Conservation (phyloP, 768 basidiomycete genomes). For the Mycena kentingensis region DNA sequence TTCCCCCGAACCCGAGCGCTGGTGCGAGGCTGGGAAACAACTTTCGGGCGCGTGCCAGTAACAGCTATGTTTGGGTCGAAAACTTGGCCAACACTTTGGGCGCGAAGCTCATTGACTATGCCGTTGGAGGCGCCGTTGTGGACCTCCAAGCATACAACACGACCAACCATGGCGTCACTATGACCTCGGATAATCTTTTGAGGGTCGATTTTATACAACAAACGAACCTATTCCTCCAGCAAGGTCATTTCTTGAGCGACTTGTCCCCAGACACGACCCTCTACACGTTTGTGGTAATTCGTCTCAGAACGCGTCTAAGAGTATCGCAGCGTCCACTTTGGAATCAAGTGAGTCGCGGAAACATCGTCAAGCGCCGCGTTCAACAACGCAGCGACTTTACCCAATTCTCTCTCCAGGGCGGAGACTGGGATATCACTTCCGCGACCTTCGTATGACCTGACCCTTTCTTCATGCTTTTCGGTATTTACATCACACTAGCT, state of each 20-base stretch:
- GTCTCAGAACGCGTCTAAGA: neutral
- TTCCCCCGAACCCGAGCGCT: conserved; percentile 22
- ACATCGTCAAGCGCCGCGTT: neutral
- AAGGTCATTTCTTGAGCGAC: conserved; percentile 22
- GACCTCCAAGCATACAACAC: conserved; percentile 21
- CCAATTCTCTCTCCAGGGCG: conserved; percentile 15
- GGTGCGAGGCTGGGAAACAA: conserved; percentile 21
- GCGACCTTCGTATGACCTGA: conserved; percentile 12
- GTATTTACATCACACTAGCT: conserved; percentile 6
- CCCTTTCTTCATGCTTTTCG: neutral
- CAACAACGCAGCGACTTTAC: conserved; percentile 12
- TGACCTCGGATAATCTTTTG: conserved; percentile 21
- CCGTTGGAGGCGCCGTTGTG: conserved; percentile 20
- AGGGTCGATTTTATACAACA: conserved; percentile 24
- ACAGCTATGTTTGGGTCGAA: conserved; percentile 28
- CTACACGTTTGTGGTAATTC: conserved; percentile 10
- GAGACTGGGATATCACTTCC: conserved; percentile 18
- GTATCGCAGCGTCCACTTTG: conserved; percentile 16
- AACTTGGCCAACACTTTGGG: conserved; percentile 23
- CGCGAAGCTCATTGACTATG: conserved; percentile 20
- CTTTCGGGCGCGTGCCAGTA: conserved; percentile 22
- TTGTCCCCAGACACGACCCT: conserved; percentile 22
- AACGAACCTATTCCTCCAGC: conserved; percentile 23
- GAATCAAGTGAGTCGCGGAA: conserved; percentile 16
- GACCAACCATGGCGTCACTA: conserved; percentile 24